A percentile compares a stretch with the other conserved stretches of the same genome.
These are phyloP conservation scores for Cadophora sp. DNA, from an alignment of 2,329 filamentous ascomycete species.

Conservation along the genomic window DNA sequence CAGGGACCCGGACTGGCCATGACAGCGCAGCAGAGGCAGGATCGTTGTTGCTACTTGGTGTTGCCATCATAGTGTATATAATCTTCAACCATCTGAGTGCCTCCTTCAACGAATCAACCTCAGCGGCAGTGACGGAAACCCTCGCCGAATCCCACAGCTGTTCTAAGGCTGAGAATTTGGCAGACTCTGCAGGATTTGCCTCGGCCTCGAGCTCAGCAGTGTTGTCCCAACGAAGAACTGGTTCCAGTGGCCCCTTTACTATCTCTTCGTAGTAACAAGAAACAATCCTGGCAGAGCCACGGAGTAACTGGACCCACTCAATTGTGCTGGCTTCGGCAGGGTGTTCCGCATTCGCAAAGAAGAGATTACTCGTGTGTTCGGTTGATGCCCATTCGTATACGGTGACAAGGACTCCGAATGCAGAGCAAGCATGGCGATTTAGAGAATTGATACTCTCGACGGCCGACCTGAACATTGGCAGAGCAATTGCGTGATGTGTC, in stretches of 20 bases:
- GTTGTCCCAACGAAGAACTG: background rate
- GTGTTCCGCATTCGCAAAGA: slow-evolving; percentile 19
- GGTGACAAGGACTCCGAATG: slow-evolving; percentile 26
- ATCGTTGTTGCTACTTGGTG: background rate
- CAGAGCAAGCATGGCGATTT: slow-evolving; percentile 31
- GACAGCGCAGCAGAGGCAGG: slow-evolving; percentile 33
- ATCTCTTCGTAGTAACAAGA: background rate
- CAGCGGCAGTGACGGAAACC: background rate
- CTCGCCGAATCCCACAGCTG: background rate
- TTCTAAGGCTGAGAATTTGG: background rate
- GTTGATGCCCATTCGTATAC: slow-evolving; percentile 29
- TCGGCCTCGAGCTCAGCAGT: background rate
- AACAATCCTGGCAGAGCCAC: slow-evolving; percentile 1
- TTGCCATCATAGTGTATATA: background rate
- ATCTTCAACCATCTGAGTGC: slow-evolving; percentile 12
- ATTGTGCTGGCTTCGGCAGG: background rate
- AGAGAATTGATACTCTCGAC: slow-evolving; percentile 20
- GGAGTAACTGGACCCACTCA: slow-evolving; percentile 3
- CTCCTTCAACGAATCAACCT: slow-evolving; percentile 20
- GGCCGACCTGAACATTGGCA: slow-evolving; percentile 23
- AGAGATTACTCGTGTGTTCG: slow-evolving; percentile 24
- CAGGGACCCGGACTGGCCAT: slow-evolving; percentile 46
- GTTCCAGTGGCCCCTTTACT: background rate
- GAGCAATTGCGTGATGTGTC: slow-evolving; percentile 23
- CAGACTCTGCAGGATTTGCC: background rate